Evolutionary conservation across 2,329 filamentous ascomycete genomes (phyloP), one percentile per base, ranked within the genome.

Genomic region (Rhinocladiella mackenziei): DNA sequence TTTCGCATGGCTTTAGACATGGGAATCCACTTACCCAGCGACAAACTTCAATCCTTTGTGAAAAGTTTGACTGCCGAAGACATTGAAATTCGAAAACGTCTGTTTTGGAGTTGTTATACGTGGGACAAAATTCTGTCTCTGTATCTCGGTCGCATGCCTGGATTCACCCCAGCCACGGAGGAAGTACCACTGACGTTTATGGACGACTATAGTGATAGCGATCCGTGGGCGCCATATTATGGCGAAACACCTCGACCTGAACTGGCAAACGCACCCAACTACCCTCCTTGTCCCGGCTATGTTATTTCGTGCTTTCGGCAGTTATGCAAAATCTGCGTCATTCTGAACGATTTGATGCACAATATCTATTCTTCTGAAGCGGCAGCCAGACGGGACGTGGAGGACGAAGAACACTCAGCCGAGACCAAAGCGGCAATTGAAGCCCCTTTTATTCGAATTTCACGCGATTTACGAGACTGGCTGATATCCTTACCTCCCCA

Each of bases 311-410:
- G 58, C 43, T 62, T 62, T 32, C 54, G 51, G 18, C 48, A 55
- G 19, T 34, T 58, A 19, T 60, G 59, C 48, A 59, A 65, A 36
- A 64, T 77, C 0, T 73, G 70, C 2, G 56, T 74, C 6, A 67
- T 72, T 14, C 61, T 76, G 59, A 72, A 73, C 39, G 65, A 61
- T 37, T 72, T 70, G 38, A 58, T 67, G 29, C 70, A 66, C 52
- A 67, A 63, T 40, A 64, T 74, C 2, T 74, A 74, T 38, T 64
- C 66, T 7, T 33, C 48, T 0, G 71, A 71, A 26, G 58, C 66
- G 5, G 70, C 65, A 13, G 64, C 63, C 4, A 62, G 64, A 53
- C 17, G 66, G 65, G 40, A 48, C 4, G 30, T 45, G 39, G 45
- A 45, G 18, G 51, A 56, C 5, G 52, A 53, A 26, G 40, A 51